phyloP scores from a whole-genome alignment of 768 basidiomycete species.

The Imleria badia region DNA sequence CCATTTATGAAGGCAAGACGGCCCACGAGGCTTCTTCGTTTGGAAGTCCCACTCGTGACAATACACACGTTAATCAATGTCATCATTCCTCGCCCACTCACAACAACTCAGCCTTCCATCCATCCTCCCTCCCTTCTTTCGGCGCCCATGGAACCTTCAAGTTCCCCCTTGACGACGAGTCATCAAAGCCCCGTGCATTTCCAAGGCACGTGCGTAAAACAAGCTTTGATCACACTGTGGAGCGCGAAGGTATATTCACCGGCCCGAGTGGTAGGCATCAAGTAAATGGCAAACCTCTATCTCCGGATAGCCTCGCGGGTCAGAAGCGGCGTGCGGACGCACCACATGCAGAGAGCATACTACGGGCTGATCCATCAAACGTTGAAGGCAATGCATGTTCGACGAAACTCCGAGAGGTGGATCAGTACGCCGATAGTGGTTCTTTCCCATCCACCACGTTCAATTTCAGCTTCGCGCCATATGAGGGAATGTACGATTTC shows the following conservation, averaged over 20 bases:
- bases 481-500: slow-evolving; percentile 62
- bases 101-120: slow-evolving; percentile 53
- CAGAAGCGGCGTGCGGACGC: slow-evolving; percentile 80
- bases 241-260: slow-evolving; percentile 58
- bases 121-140: slow-evolving; percentile 72
- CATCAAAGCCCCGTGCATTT: slow-evolving; percentile 53
- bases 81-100: slow-evolving; percentile 41
- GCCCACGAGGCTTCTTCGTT: slow-evolving; percentile 37
- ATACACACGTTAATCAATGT: slow-evolving; percentile 33
- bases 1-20: slow-evolving; percentile 45
- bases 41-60: slow-evolving; percentile 35
- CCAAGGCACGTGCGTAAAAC: slow-evolving; percentile 90
- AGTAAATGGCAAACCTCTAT: slow-evolving; percentile 73
- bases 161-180: slow-evolving; percentile 30
- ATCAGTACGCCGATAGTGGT: slow-evolving; percentile 41
- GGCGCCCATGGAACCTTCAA: slow-evolving; percentile 61
- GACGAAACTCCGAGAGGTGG: slow-evolving; percentile 35
- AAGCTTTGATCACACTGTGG: slow-evolving; percentile 91
- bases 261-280: slow-evolving; percentile 72
- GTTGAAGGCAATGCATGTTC: slow-evolving; percentile 39
- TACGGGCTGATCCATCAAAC: slow-evolving; percentile 74
- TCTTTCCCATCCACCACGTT: slow-evolving; percentile 69
- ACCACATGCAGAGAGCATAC: slow-evolving; percentile 76
- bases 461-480: slow-evolving; percentile 71
- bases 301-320: slow-evolving; percentile 62